Base-by-base conservation (phyloP, 495 filamentous ascomycete species). In the Tuber calosporum region DNA sequence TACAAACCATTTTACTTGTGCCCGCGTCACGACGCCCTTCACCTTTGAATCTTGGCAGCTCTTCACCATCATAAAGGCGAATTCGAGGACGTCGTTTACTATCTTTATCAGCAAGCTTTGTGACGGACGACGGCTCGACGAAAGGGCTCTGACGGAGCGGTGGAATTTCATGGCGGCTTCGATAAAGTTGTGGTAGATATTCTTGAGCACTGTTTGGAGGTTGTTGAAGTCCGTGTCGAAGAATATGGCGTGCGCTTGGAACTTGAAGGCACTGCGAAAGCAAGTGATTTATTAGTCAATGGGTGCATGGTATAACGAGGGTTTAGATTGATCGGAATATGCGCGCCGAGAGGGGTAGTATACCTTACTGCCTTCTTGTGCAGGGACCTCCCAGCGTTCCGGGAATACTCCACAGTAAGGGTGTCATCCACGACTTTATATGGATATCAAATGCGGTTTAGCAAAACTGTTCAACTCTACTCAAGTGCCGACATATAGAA, bases 211-310 rank as follows among this genome's bases (percentile, higher is more conserved):
- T 0, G 88, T 91, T 1, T 79, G 67, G 2, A 87, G 77, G 8
- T 89, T 88, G 81, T 97, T 98, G 83, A 94, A 90, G 6, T 84
- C 83, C 4, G 91, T 92, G 80, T 97, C 94, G 72, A 95, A 90
- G 82, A 94, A 94, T 90, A 97, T 96, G 41, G 90, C 86, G 77
- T 96, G 90, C 71, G 92, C 88, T 76, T 95, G 92, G 66, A 94
- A 90, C 80, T 95, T 94, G 84, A 97, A 92, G 0, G 90, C 85
- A 80, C 89, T 86, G 85, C 30, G 26, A 30, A 58, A 30, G n/a
- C 48, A 58, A 58, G 48, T 26, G 22, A 13, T 26, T 66, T 19
- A 34, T 38, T 4, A 37, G 15, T 41, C 48, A 26, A 53, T n/a
- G 20, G 26, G 26, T 58, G 48, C 48, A 30, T 26, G 30, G 48